Base-by-base conservation (phyloP, 805 yeast genomes). In the Saccharomycopsis sp. region DNA sequence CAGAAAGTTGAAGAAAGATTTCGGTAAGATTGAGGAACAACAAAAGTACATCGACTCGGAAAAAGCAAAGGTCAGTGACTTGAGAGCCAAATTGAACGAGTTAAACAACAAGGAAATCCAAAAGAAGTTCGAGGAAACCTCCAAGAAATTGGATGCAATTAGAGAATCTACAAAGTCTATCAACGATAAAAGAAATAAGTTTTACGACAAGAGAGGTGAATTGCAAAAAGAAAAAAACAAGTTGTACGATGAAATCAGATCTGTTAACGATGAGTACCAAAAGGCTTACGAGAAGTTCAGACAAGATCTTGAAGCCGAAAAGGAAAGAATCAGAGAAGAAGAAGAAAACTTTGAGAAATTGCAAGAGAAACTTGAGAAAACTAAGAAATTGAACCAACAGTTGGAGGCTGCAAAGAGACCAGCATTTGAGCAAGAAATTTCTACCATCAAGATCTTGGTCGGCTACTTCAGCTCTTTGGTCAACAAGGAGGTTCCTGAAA, bases 11-110 rank as follows among this genome's bases (percentile, higher is more conserved):
- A 83, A 85, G 69, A 87, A 86, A 72, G 92, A 86, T 71, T 88
- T 89, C 70, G 82, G 83, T 54, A 78, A 81, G 53, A 77, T 92
- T 65, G 91, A 85, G 69, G 81, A 82, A 67, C 81, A 82, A 66
- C 97, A 90, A 77, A 82, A 82, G 66, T 81, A 86, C 51, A 85
- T 93, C 69, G 97, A 90, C 68, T 78, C 77, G 53, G 94, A 89
- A 72, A 87, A 85, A 75, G 78, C 77, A 55, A 85, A 89, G 75
- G 84, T 90, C 67, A 78, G 83, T 54, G 89, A 83, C 34, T 78
- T 92, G 74, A 90, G 90, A 77, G 78, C 81, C 69, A 79, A 82
- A 67, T 75, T 88, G 67, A 78, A 78, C 65, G 72, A 79, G 63
- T 62, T 73, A 64, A 76, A 77, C 76, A 72, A 87, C 71, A 80